Evolutionary conservation across 805 yeast species (phyloP).

Genomic region (Teunomyces barrocoloradensis): DNA sequence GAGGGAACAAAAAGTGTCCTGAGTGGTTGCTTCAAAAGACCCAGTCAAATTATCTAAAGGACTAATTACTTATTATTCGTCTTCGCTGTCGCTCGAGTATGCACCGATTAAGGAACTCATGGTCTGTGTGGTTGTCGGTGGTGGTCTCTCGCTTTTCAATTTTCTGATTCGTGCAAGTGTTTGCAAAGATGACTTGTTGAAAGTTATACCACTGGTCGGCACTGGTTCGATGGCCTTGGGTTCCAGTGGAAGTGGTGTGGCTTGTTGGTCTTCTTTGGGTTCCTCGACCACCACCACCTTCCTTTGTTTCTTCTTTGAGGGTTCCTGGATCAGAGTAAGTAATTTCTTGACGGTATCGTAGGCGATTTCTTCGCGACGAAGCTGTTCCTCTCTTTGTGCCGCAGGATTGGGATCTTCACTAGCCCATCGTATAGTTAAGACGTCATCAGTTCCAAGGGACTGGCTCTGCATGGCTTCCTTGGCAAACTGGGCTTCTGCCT

Average conservation of each 20-base stretch:
- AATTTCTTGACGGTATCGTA: constrained; percentile 50
- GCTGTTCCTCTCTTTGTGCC: constrained; percentile 50
- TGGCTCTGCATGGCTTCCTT: constrained; percentile 93
- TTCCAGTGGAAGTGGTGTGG: constrained; percentile 10
- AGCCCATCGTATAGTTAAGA: constrained; percentile 81
- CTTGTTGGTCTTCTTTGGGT: constrained; percentile 10
- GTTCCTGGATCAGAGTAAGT: constrained; percentile 25
- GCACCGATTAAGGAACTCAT: constrained; percentile 18
- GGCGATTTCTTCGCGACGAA: constrained; percentile 51
- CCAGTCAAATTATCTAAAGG: not conserved
- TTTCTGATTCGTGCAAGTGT: constrained; percentile 7
- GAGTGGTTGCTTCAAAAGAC: constrained; percentile 19
- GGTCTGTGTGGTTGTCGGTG: constrained; percentile 6
- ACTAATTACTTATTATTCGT: constrained; percentile 3
- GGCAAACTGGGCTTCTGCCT: constrained; percentile 86
- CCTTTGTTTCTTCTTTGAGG: constrained; percentile 11
- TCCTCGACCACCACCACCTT: constrained; percentile 19
- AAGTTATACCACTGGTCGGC: constrained; percentile 6
- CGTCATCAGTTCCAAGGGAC: constrained; percentile 55
- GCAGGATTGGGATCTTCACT: constrained; percentile 80
- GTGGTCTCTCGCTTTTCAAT: not conserved
- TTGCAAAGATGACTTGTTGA: constrained; percentile 7
- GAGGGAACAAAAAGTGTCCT: constrained; percentile 29
- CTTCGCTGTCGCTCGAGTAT: constrained; percentile 34
- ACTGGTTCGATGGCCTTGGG: constrained; percentile 3